These are phyloP conservation scores for Aureococcus anophagefferens DNA, from an alignment of 108 stramenopile species.

Conservation along the genomic window DNA sequence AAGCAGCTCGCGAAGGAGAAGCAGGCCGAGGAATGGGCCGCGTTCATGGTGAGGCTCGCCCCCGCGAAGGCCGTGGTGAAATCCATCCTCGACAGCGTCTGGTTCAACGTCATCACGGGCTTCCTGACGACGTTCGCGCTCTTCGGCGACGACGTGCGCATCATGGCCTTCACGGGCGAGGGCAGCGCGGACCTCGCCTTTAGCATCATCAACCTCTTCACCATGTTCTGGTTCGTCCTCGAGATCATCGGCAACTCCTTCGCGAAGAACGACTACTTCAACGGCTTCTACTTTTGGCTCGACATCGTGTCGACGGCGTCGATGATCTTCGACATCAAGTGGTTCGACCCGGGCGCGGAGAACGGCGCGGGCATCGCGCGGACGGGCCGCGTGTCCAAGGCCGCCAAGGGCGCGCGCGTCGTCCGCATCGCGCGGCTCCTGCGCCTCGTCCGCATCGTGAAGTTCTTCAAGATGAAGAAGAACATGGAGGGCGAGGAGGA, in stretches of 20 bases:
- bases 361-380: conserved; percentile 10
- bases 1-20: no score
- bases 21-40: no score
- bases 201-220: neutral
- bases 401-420: conserved; percentile 19
- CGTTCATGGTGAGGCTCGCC: no score
- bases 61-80: no score
- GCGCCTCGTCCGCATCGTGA: conserved; percentile 40
- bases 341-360: conserved; percentile 3
- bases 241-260: conserved; percentile 1
- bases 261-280: neutral
- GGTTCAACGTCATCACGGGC: conserved; percentile 4
- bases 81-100: conserved; percentile 6
- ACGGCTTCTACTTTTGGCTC: conserved; percentile 21
- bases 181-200: conserved; percentile 3
- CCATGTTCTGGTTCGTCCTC: neutral
- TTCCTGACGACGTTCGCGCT: conserved; percentile 20
- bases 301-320: conserved; percentile 16
- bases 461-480: conserved; percentile 27
- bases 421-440: conserved; percentile 29
- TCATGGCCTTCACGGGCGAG: conserved; percentile 3
- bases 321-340: conserved; percentile 23
- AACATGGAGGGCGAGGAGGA: conserved; percentile 5
- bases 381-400: conserved; percentile 3
- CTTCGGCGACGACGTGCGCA: conserved; percentile 22